Percentiles rank a stretch among this genome's conserved stretches.
Conservation (phyloP, 106 monocot species). For the Dioscorea dumetorum region DNA sequence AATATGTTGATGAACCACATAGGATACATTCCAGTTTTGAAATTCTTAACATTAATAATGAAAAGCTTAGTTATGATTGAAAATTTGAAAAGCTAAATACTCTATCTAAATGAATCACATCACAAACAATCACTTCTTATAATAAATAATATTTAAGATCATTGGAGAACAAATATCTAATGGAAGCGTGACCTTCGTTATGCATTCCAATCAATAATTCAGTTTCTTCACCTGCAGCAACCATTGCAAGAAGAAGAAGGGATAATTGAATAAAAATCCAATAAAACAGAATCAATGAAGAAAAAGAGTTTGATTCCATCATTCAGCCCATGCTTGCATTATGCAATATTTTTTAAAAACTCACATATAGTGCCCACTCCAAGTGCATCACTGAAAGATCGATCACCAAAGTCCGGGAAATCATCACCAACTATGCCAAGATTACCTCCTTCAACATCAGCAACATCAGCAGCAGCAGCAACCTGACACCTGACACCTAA, state of each 20-base stretch:
- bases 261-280: background rate
- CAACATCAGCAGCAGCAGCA: constrained; percentile 30
- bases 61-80: background rate
- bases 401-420: constrained; percentile 65
- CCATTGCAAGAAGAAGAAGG: constrained; percentile 44
- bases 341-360: constrained; percentile 74
- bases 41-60: background rate
- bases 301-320: background rate
- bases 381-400: constrained; percentile 54
- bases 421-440: constrained; percentile 87
- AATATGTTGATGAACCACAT: no score
- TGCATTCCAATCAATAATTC: constrained; percentile 85
- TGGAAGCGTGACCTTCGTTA: constrained; percentile 63
- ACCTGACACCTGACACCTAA: constrained; percentile 66
- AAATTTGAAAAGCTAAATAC: background rate
- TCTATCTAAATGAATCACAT: background rate
- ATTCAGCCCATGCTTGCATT: constrained; percentile 29
- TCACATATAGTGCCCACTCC: constrained; percentile 73
- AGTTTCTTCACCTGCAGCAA: constrained; percentile 79
- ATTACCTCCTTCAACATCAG: constrained; percentile 80
- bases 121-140: background rate
- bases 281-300: background rate
- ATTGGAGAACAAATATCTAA: background rate
- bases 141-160: background rate
- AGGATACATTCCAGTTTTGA: no score